phyloP scores from a whole-genome alignment of 352 stramenopile species.

The Phytopythium boreale region DNA sequence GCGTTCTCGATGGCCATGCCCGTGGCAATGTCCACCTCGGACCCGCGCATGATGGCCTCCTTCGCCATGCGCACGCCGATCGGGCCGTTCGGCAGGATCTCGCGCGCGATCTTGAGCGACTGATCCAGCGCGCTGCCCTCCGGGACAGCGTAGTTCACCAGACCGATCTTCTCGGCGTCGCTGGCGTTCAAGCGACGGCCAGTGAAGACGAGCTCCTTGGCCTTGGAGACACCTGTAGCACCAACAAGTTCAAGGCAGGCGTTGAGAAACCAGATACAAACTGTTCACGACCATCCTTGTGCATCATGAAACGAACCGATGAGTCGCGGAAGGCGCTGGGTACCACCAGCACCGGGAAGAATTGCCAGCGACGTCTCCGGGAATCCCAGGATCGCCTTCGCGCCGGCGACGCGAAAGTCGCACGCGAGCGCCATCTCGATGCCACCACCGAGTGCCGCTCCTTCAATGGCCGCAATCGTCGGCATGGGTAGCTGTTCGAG shows the following conservation, averaged over 20 bases:
- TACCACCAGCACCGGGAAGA: constrained; percentile 91
- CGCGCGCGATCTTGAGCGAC: constrained; percentile 77
- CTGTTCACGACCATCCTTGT: no score
- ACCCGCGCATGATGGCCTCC: constrained; percentile 82
- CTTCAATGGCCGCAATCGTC: constrained; percentile 91
- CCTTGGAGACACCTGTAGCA: constrained; percentile 67
- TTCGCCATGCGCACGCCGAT: constrained; percentile 92
- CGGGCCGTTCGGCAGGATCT: constrained; percentile 91
- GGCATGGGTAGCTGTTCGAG: constrained; percentile 90
- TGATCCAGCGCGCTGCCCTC: constrained; percentile 63
- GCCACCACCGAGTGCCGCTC: constrained; percentile 88
- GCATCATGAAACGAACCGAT: constrained; percentile 47
- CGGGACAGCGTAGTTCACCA: constrained; percentile 88
- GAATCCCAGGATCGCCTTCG: constrained; percentile 85
- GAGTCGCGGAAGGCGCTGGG: constrained; percentile 89
- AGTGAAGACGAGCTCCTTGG: constrained; percentile 95
- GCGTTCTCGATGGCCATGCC: constrained; percentile 91
- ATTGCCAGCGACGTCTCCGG: constrained; percentile 93
- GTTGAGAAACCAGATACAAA: no score
- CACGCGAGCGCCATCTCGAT: constrained; percentile 91
- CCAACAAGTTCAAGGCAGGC: neutral
- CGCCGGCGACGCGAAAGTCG: constrained; percentile 89
- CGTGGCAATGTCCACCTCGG: constrained; percentile 75
- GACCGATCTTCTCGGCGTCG: constrained; percentile 75
- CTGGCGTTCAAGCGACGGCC: constrained; percentile 76